Conservation (phyloP, 805 yeast species). For the Saccharomycopsis schoenii region DNA sequence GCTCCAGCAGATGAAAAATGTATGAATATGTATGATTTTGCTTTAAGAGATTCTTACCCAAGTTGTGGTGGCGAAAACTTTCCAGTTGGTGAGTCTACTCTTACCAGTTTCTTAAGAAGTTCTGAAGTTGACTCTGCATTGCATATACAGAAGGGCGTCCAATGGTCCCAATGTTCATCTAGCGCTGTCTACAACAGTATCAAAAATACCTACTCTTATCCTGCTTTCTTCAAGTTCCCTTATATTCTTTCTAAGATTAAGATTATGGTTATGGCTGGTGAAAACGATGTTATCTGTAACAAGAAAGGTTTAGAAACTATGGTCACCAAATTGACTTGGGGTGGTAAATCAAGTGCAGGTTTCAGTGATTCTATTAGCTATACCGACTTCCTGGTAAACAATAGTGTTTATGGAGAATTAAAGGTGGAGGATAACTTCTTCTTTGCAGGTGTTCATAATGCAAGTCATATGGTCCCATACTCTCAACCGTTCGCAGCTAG, state of each 20-base stretch:
- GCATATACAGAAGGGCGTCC: slow-evolving; percentile 33
- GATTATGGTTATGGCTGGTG: slow-evolving; percentile 74
- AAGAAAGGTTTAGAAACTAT: slow-evolving; percentile 60
- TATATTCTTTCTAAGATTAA: slow-evolving; percentile 54
- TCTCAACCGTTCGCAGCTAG: slow-evolving; percentile 52
- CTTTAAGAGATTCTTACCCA: slow-evolving; percentile 65
- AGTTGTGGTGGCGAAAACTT: slow-evolving; percentile 80
- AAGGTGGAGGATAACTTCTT: slow-evolving; percentile 50
- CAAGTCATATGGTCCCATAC: slow-evolving; percentile 77
- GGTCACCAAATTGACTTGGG: slow-evolving; percentile 57
- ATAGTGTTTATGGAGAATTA: slow-evolving; percentile 27
- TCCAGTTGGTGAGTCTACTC: slow-evolving; percentile 58
- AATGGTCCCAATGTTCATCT: slow-evolving; percentile 72
- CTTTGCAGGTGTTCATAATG: slow-evolving; percentile 47
- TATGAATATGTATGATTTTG: slow-evolving; percentile 73
- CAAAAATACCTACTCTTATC: slow-evolving; percentile 41
- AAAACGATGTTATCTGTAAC: slow-evolving; percentile 83
- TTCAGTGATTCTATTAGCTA: slow-evolving; percentile 3
- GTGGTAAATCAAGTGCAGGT: slow-evolving; percentile 19
- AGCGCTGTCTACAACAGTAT: slow-evolving; percentile 43
- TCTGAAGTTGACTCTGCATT: slow-evolving; percentile 41
- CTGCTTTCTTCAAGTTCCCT: slow-evolving; percentile 31
- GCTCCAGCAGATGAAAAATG: slow-evolving; percentile 37
- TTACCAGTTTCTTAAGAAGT: slow-evolving; percentile 42
- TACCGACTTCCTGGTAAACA: slow-evolving; percentile 9